These are phyloP conservation scores for Neonectria hederae DNA, from an alignment of 2,329 filamentous ascomycete species.

Conservation along the genomic window DNA sequence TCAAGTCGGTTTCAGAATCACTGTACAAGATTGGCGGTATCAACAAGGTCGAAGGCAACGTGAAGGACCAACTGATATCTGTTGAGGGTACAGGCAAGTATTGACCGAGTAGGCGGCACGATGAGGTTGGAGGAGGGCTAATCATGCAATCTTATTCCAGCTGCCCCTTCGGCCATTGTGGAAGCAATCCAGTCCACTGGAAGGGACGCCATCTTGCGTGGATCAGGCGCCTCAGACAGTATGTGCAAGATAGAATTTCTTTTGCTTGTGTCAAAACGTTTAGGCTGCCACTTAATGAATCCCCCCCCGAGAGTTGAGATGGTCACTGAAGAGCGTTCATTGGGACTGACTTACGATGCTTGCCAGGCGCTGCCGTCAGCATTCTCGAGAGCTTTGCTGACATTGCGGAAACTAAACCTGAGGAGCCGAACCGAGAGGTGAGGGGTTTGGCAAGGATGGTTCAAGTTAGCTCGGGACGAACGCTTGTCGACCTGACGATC, in stretches of 20 bases:
- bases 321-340: background rate
- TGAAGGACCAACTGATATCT: conserved; percentile 84
- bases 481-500: conserved; percentile 87
- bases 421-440: conserved; percentile 66
- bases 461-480: conserved; percentile 80
- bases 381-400: conserved; percentile 89
- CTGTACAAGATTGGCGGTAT: conserved; percentile 83
- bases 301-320: background rate
- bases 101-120: conserved; percentile 3
- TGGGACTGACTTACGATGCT: conserved; percentile 22
- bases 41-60: conserved; percentile 81
- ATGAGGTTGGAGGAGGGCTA: conserved; percentile 13
- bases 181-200: conserved; percentile 89
- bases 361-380: conserved; percentile 82
- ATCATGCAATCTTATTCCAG: conserved; percentile 49
- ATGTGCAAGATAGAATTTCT: conserved; percentile 50
- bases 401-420: conserved; percentile 55
- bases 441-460: conserved; percentile 93
- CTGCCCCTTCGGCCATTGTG: conserved; percentile 89
- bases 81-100: conserved; percentile 81
- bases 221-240: conserved; percentile 87
- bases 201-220: conserved; percentile 91
- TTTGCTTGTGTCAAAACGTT: background rate
- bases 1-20: conserved; percentile 84
- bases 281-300: background rate